Conservation (phyloP, 257 asterid species). For the Ballota nigra region DNA sequence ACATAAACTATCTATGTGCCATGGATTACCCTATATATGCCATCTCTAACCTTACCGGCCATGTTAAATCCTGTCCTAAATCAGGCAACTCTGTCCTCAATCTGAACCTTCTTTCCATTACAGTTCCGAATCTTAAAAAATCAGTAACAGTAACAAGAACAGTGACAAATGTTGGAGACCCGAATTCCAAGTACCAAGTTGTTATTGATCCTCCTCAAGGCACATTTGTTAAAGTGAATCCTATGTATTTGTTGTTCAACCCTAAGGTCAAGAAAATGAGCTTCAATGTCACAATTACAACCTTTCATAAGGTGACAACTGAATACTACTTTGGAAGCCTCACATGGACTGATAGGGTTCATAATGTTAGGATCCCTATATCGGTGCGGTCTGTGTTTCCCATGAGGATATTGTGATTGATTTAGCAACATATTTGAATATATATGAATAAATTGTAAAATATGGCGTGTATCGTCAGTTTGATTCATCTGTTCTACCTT, state of each 20-base stretch:
- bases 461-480: too few relatives aligned
- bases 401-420: not conserved
- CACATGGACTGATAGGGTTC: conserved; percentile 34
- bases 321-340: conserved; percentile 39
- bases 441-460: too few relatives aligned
- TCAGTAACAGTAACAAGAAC: conserved; percentile 24
- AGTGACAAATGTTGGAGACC: conserved; percentile 39
- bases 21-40: conserved; percentile 22
- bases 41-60: conserved; percentile 11
- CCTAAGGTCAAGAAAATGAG: conserved; percentile 19
- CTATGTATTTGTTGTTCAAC: conserved; percentile 27
- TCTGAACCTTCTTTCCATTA: conserved; percentile 43
- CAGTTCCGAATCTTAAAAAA: conserved; percentile 20
- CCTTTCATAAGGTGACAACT: conserved; percentile 13
- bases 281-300: conserved; percentile 22
- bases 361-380: conserved; percentile 29
- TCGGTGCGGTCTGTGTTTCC: conserved; percentile 11
- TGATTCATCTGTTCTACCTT: too few relatives aligned
- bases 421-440: not conserved
- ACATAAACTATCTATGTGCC: conserved; percentile 34
- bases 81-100: conserved; percentile 20
- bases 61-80: conserved; percentile 13
- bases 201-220: conserved; percentile 29
- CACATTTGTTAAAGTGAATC: conserved; percentile 27
- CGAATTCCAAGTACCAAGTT: conserved; percentile 27